These are phyloP conservation scores for Tremellales sp. DNA, from an alignment of 1,284 basidiomycete species.

Conservation along the genomic window DNA sequence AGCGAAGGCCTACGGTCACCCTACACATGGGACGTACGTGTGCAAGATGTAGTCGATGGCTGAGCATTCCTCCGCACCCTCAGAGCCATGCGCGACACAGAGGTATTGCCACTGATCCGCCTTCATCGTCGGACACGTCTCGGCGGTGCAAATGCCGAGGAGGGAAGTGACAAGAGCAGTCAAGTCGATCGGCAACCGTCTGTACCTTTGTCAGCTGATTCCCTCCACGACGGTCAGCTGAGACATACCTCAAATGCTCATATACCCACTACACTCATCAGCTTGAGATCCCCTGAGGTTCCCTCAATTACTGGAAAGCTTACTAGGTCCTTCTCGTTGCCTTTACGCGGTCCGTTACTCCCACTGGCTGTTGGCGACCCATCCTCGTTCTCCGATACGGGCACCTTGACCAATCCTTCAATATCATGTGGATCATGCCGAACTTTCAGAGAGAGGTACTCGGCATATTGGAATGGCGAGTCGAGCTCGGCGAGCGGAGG, in stretches of 20 bases:
- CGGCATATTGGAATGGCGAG: constrained; percentile 90
- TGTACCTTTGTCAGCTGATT: constrained; percentile 34
- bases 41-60: constrained; percentile 97
- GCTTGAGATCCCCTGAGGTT: not conserved
- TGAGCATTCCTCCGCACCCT: constrained; percentile 67
- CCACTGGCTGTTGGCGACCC: no score
- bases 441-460: constrained; percentile 86
- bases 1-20: constrained; percentile 48
- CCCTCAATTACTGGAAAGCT: constrained; percentile 9
- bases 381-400: constrained; percentile 48
- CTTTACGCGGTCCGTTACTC: constrained; percentile 49
- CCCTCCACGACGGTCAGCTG: not conserved
- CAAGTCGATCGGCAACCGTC: constrained; percentile 87
- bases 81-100: constrained; percentile 73
- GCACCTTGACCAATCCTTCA: constrained; percentile 70
- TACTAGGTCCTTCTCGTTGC: constrained; percentile 47
- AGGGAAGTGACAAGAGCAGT: constrained; percentile 83
- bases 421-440: constrained; percentile 83
- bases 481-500: constrained; percentile 54
- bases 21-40: constrained; percentile 53
- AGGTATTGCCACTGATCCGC: constrained; percentile 95
- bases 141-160: constrained; percentile 75
- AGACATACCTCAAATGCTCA: constrained; percentile 76
- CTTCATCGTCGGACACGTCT: constrained; percentile 91
- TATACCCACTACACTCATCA: constrained; percentile 74